These are phyloP conservation scores for Neopestalotiopsis clavispora DNA, from an alignment of 2,329 filamentous ascomycete genomes.

Conservation along the genomic window DNA sequence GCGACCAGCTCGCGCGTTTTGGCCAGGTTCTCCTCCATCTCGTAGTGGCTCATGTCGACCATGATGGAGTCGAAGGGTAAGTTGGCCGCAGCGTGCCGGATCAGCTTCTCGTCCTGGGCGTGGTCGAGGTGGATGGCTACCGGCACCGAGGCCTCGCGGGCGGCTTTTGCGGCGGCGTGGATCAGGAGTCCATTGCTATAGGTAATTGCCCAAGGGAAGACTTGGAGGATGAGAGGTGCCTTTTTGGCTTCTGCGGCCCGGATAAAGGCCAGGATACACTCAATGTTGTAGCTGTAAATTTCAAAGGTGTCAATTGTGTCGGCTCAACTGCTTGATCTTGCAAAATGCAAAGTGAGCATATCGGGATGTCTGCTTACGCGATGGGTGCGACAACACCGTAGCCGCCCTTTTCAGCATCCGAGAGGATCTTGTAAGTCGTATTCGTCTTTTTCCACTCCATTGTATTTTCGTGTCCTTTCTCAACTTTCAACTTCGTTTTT, in stretches of 20 bases:
- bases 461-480: background rate
- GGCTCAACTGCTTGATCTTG: background rate
- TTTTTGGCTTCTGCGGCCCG: slow-evolving; percentile 55
- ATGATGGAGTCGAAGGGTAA: slow-evolving; percentile 73
- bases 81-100: slow-evolving; percentile 58
- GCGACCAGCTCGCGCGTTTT: slow-evolving; percentile 66
- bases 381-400: slow-evolving; percentile 61
- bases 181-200: slow-evolving; percentile 62
- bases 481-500: background rate
- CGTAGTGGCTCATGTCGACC: slow-evolving; percentile 79
- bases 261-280: slow-evolving; percentile 62
- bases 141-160: slow-evolving; percentile 59
- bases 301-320: no score
- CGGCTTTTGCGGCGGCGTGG: slow-evolving; percentile 59
- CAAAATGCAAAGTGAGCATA: background rate
- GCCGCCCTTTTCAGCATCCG: slow-evolving; percentile 55
- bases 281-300: slow-evolving; percentile 64
- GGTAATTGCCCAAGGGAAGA: slow-evolving; percentile 73
- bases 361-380: slow-evolving; percentile 40
- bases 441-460: slow-evolving; percentile 37
- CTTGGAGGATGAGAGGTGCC: slow-evolving; percentile 68
- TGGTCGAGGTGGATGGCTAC: slow-evolving; percentile 71
- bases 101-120: slow-evolving; percentile 64
- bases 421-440: slow-evolving; percentile 53
- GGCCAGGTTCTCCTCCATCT: slow-evolving; percentile 71